Conservation (phyloP, 202 grass and related monocot species). For the Panicum hallii region DNA sequence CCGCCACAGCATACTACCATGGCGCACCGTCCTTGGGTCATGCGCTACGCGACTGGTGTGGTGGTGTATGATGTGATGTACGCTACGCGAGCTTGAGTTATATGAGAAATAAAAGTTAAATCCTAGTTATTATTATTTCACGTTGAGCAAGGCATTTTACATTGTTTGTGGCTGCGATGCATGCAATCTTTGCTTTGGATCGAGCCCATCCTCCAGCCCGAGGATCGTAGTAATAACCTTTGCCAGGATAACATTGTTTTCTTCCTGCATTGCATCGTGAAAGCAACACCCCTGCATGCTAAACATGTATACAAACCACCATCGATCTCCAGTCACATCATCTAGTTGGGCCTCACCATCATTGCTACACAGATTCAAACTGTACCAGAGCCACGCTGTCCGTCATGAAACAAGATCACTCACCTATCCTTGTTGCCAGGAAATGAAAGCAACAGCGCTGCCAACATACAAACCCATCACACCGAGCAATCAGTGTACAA, state of each 20-base stretch:
- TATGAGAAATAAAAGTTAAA: no score
- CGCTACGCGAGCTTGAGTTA: no score
- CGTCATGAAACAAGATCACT: background rate
- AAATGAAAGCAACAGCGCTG: no score
- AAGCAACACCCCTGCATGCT: background rate
- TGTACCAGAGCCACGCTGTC: background rate
- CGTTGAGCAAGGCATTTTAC: no score
- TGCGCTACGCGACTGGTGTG: no score
- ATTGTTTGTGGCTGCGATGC: background rate
- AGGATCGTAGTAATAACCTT: background rate
- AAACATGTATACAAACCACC: background rate
- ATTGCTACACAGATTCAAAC: background rate
- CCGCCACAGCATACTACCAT: no score
- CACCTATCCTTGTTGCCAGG: no score
- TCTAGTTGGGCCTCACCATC: background rate
- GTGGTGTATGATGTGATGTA: no score
- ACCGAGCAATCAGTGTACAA: no score
- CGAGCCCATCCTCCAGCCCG: background rate
- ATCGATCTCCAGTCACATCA: background rate
- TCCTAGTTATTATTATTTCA: no score
- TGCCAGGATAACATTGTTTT: constrained; percentile 35
- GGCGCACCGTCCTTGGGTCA: no score
- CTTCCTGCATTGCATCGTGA: background rate
- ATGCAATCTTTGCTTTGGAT: background rate
- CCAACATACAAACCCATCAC: no score